Evolutionary conservation across 805 yeast genomes (phyloP).

Genomic region (Kurtzmaniella cleridarum): DNA sequence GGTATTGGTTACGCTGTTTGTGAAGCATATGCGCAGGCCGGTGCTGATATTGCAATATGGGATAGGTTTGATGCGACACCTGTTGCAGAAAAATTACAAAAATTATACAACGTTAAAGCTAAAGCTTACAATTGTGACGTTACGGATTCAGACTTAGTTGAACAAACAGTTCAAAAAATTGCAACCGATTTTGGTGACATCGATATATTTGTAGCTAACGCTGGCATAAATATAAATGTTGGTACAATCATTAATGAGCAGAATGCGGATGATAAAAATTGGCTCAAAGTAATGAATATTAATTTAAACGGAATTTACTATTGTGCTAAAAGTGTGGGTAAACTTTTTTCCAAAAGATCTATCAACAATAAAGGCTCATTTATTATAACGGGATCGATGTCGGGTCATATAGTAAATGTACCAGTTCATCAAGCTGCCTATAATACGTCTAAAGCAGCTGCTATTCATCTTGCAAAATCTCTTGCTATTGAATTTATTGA

Average conservation of each 20-base stretch:
- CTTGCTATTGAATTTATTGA: slow-evolving; percentile 5
- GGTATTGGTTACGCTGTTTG: slow-evolving; percentile 39
- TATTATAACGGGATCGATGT: slow-evolving; percentile 19
- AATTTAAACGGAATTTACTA: slow-evolving; percentile 21
- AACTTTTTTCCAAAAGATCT: slow-evolving; percentile 10
- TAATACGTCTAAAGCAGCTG: slow-evolving; percentile 3
- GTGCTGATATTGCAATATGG: slow-evolving; percentile 39
- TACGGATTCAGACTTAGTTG: slow-evolving; percentile 23
- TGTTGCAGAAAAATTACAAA: slow-evolving; percentile 20
- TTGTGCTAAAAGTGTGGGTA: slow-evolving; percentile 25
- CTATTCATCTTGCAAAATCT: slow-evolving; percentile 3
- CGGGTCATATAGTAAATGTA: slow-evolving; percentile 17
- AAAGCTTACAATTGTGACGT: slow-evolving; percentile 30
- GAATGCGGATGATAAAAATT: slow-evolving; percentile 6
- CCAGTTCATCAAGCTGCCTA: slow-evolving; percentile 13
- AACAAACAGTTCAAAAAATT: slow-evolving; percentile 19
- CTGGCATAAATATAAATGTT: slow-evolving; percentile 27
- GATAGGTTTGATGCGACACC: slow-evolving; percentile 31
- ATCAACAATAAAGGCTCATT: slow-evolving; percentile 10
- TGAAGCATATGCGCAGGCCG: slow-evolving; percentile 39
- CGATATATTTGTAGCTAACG: slow-evolving; percentile 40
- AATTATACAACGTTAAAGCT: slow-evolving; percentile 19
- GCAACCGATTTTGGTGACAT: slow-evolving; percentile 35
- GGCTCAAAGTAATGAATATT: slow-evolving; percentile 21
- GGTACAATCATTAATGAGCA: slow-evolving; percentile 15